A percentile compares a stretch with the other conserved stretches of the same genome.
These are phyloP conservation scores for Argentina anserina DNA, from an alignment of 306 rosid species.

Conservation along the genomic window DNA sequence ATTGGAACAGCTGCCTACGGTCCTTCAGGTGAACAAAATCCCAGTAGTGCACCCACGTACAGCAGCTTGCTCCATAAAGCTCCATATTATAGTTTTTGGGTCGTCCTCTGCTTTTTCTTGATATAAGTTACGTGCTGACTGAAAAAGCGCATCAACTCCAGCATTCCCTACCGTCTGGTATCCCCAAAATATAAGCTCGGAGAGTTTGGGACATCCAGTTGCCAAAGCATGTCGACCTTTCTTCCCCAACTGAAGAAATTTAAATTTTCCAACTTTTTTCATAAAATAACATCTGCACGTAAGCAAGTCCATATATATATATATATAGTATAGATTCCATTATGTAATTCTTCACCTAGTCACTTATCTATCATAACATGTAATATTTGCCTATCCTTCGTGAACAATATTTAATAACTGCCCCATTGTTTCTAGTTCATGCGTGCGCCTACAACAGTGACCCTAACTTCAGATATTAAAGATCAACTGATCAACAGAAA, in stretches of 20 bases:
- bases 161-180: neutral
- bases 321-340: too few relatives aligned
- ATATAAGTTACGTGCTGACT: neutral
- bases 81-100: neutral
- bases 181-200: neutral
- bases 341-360: too few relatives aligned
- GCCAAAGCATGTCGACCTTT: neutral
- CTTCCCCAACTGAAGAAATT: neutral
- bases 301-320: too few relatives aligned
- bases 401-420: too few relatives aligned
- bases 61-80: neutral
- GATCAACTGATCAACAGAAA: too few relatives aligned
- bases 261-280: too few relatives aligned
- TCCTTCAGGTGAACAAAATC: neutral
- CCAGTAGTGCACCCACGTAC: neutral
- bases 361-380: too few relatives aligned
- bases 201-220: neutral
- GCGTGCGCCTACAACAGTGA: too few relatives aligned
- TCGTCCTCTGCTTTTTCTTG: slow-evolving; percentile 2
- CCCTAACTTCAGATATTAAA: too few relatives aligned
- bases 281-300: too few relatives aligned
- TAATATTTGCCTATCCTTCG: too few relatives aligned
- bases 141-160: neutral
- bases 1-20: neutral
- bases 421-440: too few relatives aligned